Base-by-base conservation (phyloP, 495 filamentous ascomycete species). In the Staphylotrichum longicolle region DNA sequence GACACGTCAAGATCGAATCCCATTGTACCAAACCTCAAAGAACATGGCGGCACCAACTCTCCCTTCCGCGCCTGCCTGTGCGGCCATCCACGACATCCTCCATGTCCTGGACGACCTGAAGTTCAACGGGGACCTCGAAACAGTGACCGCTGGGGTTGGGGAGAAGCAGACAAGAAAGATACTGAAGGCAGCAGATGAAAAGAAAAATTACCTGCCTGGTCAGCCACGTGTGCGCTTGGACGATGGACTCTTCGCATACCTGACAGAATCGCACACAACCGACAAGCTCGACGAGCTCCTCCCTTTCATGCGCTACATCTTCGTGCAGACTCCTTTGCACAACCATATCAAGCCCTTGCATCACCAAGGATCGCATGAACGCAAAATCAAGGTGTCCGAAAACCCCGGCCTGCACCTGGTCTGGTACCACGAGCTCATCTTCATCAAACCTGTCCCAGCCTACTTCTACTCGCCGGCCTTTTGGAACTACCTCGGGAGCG, bases 371-470 rank as follows among this genome's bases (percentile, higher is more conserved):
- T 48, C 67, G 0, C 69, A 64, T 39, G 61, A 57, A 12, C 70
- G 68, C 40, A 51, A 70, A n/a, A 53, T 73, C 48, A 49, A 64
- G 27, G 50, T 71, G 4, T 54, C 65, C 4, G 84, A 88, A 53
- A 55, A 81, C 32, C 70, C 76, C 0, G 65, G 74, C 3, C 67
- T 86, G 8, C 85, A 88, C 59, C 76, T 86, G 0, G 72, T 86
- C n/a, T 88, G 83, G 85, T 62, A 65, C 42, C 60, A 81, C 35
- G 61, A 75, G n/a, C 61, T 68, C 3, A 79, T 86, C 30, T 85
- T 77, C 67, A 68, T 87, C 55, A 88, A 86, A 54, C 84, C 85
- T 1, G 57, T 88, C 0, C 85, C 84, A 0, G 14, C 54, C 6
- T 86, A 75, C 62, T 75, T 87, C 2, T 73, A 80, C 15, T 70